These are phyloP conservation scores for Camellia lanceoleosa DNA, from an alignment of 148 eudicot genomes.

Conservation along the genomic window DNA sequence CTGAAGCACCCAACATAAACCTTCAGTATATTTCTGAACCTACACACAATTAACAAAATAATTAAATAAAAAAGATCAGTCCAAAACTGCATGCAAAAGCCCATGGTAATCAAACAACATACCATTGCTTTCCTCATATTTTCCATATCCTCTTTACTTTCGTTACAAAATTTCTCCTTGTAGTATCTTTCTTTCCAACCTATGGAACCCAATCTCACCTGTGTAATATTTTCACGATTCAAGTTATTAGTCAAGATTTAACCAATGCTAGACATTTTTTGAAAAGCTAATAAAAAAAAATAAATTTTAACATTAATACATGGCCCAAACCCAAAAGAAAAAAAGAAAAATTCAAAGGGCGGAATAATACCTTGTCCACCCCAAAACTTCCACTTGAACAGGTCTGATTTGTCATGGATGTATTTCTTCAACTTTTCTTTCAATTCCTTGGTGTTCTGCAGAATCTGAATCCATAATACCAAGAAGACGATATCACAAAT, in stretches of 20 bases:
- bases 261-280: no score
- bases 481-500: background rate
- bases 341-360: background rate
- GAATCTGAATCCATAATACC: constrained; percentile 12
- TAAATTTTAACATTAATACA: no score
- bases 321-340: background rate
- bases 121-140: constrained; percentile 29
- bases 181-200: constrained; percentile 44
- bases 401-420: constrained; percentile 18
- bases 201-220: constrained; percentile 32
- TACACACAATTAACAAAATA: constrained; percentile 5
- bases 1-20: constrained; percentile 35
- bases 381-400: constrained; percentile 22
- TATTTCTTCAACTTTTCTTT: constrained; percentile 22
- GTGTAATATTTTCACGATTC: background rate
- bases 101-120: background rate
- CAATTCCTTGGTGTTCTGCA: constrained; percentile 30
- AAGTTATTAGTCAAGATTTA: background rate
- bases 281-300: no score
- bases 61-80: background rate
- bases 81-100: background rate
- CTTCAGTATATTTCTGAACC: constrained; percentile 46
- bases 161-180: constrained; percentile 24
- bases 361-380: constrained; percentile 26
- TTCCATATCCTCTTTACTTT: constrained; percentile 15